A percentile compares a stretch with the other conserved stretches of the same genome.
phyloP scores from a whole-genome alignment of 768 basidiomycete species.

The Xanthoconium purpureum region DNA sequence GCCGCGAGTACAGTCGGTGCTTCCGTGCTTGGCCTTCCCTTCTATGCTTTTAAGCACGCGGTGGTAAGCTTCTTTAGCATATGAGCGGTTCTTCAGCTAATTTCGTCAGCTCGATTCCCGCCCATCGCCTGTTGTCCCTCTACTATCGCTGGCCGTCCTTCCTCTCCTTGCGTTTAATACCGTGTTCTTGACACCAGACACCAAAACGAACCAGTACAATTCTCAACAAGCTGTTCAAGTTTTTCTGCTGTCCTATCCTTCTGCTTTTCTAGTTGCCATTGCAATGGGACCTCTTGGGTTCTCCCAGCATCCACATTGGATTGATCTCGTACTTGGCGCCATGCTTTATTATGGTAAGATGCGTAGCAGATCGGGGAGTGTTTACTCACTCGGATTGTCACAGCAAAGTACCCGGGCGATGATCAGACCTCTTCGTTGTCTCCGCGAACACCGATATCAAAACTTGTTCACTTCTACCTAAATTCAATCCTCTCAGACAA shows the following conservation, averaged over 20 bases:
- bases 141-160: conserved; percentile 54
- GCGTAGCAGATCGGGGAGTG: not conserved
- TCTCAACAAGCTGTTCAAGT: conserved; percentile 52
- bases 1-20: conserved; percentile 61
- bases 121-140: conserved; percentile 49
- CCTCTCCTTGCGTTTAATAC: conserved; percentile 62
- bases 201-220: conserved; percentile 44
- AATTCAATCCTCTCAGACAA: conserved; percentile 89
- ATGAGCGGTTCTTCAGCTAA: conserved; percentile 4
- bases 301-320: conserved; percentile 54
- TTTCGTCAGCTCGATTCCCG: conserved; percentile 47
- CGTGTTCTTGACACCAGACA: conserved; percentile 57
- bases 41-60: conserved; percentile 59
- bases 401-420: conserved; percentile 54
- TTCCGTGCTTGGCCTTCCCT: conserved; percentile 57
- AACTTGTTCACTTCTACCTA: conserved; percentile 65
- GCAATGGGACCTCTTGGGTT: conserved; percentile 63
- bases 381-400: conserved; percentile 6
- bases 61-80: conserved; percentile 43
- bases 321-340: conserved; percentile 55
- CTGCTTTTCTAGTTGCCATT: conserved; percentile 44
- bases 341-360: conserved; percentile 64
- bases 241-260: conserved; percentile 58
- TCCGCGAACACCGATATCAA: conserved; percentile 52
- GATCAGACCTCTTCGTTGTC: conserved; percentile 41